Evolutionary conservation across 306 rosid species (phyloP), one percentile per base, ranked within the genome.

Genomic region (Cercis canadensis): DNA sequence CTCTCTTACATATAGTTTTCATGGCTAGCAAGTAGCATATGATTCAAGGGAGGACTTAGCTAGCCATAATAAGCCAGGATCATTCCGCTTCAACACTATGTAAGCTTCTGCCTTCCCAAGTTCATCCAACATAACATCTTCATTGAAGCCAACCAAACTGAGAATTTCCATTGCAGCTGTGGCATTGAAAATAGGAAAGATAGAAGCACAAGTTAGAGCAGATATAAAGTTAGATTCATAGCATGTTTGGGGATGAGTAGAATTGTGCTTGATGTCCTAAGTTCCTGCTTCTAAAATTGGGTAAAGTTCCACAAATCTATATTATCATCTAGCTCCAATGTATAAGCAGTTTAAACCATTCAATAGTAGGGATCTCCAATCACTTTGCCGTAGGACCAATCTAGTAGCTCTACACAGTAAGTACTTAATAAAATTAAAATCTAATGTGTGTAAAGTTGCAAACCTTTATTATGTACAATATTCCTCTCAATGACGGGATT

Each of bases 51-150:
- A 81, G 68, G 96, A 86, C 83, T 94, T 91, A 66, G 97, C 99
- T 68, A 91, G 91, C 99, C 99, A 94, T 82, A 94, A 73, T 62
- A 94, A 76, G 55, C 91, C 97, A 1, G 92, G 99, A 82, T 94
- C 99, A 60, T 94, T 81, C 67, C 96, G 80, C 84, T 89, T 89
- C 87, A 94, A 76, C 84, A 89, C 95, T 14, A 94, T 79, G 67
- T 88, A 89, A 12, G 89, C 82, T 78, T 94, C 94, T 37, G 84
- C 51, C 57, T 73, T 89, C 55, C 98, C 97, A 39, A 87, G 54
- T 79, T 89, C 87, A 40, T 87, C 86, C 51, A 70, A 57, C 67
- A 83, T 55, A 3, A 86, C 80, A 74, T 85, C 96, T 80, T 94
- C 99, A 5, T 77, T 83, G 72, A 91, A 91, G 66, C 97, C 99